phyloP scores from a whole-genome alignment of 1,284 basidiomycete genomes.

The Dichomitus squalens region DNA sequence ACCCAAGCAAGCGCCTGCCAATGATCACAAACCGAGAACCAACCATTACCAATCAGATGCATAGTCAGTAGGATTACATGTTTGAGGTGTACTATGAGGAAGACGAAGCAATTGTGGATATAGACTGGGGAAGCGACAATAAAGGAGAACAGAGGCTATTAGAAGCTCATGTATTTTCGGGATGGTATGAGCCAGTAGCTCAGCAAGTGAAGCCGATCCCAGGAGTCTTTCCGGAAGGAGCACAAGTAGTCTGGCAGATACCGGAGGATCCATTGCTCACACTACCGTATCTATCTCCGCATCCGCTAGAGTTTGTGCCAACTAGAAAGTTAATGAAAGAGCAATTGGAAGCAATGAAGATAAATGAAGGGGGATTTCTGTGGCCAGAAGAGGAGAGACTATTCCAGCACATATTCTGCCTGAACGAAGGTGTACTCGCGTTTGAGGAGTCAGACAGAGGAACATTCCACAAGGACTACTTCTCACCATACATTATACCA shows the following conservation, averaged over 20 bases:
- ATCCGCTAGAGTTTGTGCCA: slow-evolving; percentile 33
- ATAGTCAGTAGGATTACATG: no score
- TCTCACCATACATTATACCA: slow-evolving; percentile 37
- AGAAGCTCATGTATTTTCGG: no score
- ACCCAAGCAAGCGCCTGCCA: no score
- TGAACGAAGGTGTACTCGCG: slow-evolving; percentile 36
- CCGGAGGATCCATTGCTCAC: slow-evolving; percentile 35
- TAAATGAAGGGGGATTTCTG: slow-evolving; percentile 35
- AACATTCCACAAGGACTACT: slow-evolving; percentile 37
- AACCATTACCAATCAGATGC: no score
- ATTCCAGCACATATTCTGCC: slow-evolving; percentile 34
- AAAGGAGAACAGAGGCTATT: no score
- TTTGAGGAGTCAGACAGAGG: slow-evolving; percentile 39
- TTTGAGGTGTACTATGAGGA: no score
- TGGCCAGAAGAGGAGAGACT: slow-evolving; percentile 33
- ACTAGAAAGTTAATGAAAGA: slow-evolving; percentile 37
- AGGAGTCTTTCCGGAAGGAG: slow-evolving; percentile 32
- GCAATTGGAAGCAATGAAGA: slow-evolving; percentile 27
- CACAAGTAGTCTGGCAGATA: slow-evolving; percentile 36
- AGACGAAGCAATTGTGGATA: no score
- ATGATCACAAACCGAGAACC: no score
- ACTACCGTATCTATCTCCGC: slow-evolving; percentile 29
- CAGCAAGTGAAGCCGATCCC: slow-evolving; percentile 33
- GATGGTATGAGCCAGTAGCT: slow-evolving; percentile 42
- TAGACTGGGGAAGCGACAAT: no score